phyloP scores from a whole-genome alignment of 2,329 filamentous ascomycete species.

The Colletotrichum brevisporum region DNA sequence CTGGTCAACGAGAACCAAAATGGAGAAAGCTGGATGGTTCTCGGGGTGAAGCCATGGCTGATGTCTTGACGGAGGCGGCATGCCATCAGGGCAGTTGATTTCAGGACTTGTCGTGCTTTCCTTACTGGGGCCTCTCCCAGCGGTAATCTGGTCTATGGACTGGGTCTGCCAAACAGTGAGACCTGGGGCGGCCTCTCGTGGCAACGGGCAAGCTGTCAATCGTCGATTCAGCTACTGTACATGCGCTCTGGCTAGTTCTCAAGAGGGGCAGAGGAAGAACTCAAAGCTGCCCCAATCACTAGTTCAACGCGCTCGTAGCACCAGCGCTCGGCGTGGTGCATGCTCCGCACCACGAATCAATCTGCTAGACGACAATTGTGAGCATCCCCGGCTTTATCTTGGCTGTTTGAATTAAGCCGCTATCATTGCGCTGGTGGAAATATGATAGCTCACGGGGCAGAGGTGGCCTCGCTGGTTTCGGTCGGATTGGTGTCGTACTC shows the following conservation, averaged over 20 bases:
- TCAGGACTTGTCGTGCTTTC: not conserved
- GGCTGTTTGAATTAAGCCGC: too few relatives aligned
- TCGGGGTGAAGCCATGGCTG: not conserved
- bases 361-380: too few relatives aligned
- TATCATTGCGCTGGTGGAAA: too few relatives aligned
- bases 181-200: not conserved
- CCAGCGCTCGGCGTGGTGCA: not conserved
- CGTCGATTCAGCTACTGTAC: not conserved
- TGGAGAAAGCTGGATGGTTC: not conserved
- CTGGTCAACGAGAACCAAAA: not conserved
- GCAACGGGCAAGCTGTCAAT: not conserved
- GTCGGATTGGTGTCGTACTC: too few relatives aligned
- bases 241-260: not conserved
- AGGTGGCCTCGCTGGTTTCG: too few relatives aligned
- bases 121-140: not conserved
- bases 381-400: too few relatives aligned
- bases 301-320: not conserved
- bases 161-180: not conserved
- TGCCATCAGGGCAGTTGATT: not conserved
- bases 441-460: too few relatives aligned
- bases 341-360: not conserved
- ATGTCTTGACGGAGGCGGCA: not conserved
- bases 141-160: not conserved
- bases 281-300: not conserved
- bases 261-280: not conserved